phyloP scores from a whole-genome alignment of 305 asterid species.

The Coffea humblotiana region DNA sequence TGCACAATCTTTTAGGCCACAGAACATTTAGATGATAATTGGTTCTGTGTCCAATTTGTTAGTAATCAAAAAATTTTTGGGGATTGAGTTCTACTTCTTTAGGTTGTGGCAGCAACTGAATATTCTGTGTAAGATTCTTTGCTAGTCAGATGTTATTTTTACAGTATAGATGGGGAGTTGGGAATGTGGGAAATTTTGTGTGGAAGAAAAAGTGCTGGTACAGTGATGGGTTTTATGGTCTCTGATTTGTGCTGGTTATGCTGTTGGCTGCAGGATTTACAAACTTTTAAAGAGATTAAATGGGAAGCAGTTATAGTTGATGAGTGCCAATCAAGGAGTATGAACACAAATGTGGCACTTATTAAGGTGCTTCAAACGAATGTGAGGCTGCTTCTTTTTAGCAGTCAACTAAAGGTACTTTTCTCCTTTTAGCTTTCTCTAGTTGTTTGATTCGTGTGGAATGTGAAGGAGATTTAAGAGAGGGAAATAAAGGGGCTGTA shows the following conservation, averaged over 20 bases:
- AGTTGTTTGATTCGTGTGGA: background rate
- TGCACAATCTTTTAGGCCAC: background rate
- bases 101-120: background rate
- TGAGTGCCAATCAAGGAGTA: slow-evolving; percentile 33
- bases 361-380: slow-evolving; percentile 47
- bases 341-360: slow-evolving; percentile 36
- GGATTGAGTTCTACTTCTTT: background rate
- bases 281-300: slow-evolving; percentile 38
- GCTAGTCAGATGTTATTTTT: background rate
- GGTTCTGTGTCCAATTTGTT: background rate
- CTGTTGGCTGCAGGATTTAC: slow-evolving; percentile 52
- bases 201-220: background rate
- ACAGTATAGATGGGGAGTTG: background rate
- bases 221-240: background rate
- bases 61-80: background rate
- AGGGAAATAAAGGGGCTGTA: background rate
- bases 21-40: background rate
- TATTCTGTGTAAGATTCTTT: background rate
- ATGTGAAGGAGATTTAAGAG: background rate
- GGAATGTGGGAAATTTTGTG: background rate
- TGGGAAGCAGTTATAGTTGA: slow-evolving; percentile 68
- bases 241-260: background rate
- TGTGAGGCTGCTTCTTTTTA: slow-evolving; percentile 51
- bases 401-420: slow-evolving; percentile 52
- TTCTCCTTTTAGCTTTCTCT: slow-evolving; percentile 11